Base-by-base conservation (phyloP, 352 stramenopile genomes). In the Pythium folliculosum region DNA sequence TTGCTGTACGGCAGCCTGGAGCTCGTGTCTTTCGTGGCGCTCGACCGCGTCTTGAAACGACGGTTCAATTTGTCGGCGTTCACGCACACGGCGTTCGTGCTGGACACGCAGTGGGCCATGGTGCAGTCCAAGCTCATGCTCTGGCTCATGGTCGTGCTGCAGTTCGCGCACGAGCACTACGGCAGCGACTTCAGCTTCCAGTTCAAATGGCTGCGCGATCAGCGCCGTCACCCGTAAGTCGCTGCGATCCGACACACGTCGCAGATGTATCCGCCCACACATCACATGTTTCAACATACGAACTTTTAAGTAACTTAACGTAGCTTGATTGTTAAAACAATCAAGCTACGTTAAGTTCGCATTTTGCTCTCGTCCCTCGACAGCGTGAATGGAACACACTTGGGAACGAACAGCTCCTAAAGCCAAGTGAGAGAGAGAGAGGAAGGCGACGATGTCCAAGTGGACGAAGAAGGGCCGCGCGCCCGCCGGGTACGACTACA, bases 401-500 rank as follows among this genome's bases (percentile, higher is more conserved):
- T 12, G 35, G 12, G 6, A 40, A 49, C 32, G 53, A 60, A 60
- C 23, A 1, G 7, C 27, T 12, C n/a, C 38, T 27, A 17, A 35
- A 9, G n/a, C 38, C 16, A 38, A 32, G 12, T 12, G 35, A 40
- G 10, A n/a, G 37, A 30, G 22, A 32, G n/a, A 30, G 19, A 51
- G 17, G 40, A 45, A 16, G 23, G 10, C 4, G 13, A 48, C 5
- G 16, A 97, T 97, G 91, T 96, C 88, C 35, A 91, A 90, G 63
- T 97, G 92, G 82, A 92, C 76, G 60, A 86, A 84, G 74, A 93
- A 93, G 70, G 84, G 80, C 59, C 90, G 90, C 37, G 82, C 92
- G 43, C 97, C 97, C 6, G 58, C 82, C 27, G 97, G 97, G 61
- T 99, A 98, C 77, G 93, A 97, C 69, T 94, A 98, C 72, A 85